A percentile compares a stretch with the other conserved stretches of the same genome.
Conservation (phyloP, 495 filamentous ascomycete species). For the Penicillium ucsense region DNA sequence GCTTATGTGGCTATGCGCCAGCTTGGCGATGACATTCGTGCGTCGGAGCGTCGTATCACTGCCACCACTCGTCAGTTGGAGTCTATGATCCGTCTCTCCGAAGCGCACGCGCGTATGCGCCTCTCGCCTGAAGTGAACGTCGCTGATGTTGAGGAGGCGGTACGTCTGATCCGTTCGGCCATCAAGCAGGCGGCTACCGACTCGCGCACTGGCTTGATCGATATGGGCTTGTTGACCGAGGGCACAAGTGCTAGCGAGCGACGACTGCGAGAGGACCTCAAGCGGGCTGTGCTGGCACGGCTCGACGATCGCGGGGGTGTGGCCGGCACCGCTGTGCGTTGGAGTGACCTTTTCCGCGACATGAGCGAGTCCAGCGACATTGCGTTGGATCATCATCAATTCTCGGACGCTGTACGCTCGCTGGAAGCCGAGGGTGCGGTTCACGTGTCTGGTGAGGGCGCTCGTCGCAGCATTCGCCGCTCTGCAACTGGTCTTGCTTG, state of each 20-base stretch:
- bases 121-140: slow-evolving; percentile 64
- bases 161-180: slow-evolving; percentile 84
- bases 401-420: slow-evolving; percentile 65
- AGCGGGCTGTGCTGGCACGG: slow-evolving; percentile 60
- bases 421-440: slow-evolving; percentile 80
- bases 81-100: slow-evolving; percentile 90
- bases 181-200: slow-evolving; percentile 96
- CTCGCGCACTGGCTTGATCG: slow-evolving; percentile 80
- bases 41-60: slow-evolving; percentile 90
- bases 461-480: slow-evolving; percentile 71
- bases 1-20: slow-evolving; percentile 95
- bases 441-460: slow-evolving; percentile 74
- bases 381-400: slow-evolving; percentile 64
- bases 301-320: slow-evolving; percentile 64
- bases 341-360: slow-evolving; percentile 61
- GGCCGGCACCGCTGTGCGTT: slow-evolving; percentile 59
- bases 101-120: slow-evolving; percentile 97
- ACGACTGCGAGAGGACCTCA: slow-evolving; percentile 71
- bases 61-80: slow-evolving; percentile 94
- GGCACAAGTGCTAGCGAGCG: slow-evolving; percentile 80
- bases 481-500: slow-evolving; percentile 13
- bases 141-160: slow-evolving; percentile 81
- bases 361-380: slow-evolving; percentile 68
- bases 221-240: slow-evolving; percentile 91
- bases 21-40: slow-evolving; percentile 87